These are phyloP conservation scores for Haematococcus lacustris DNA, from an alignment of 139 green algal genomes.

Conservation along the genomic window DNA sequence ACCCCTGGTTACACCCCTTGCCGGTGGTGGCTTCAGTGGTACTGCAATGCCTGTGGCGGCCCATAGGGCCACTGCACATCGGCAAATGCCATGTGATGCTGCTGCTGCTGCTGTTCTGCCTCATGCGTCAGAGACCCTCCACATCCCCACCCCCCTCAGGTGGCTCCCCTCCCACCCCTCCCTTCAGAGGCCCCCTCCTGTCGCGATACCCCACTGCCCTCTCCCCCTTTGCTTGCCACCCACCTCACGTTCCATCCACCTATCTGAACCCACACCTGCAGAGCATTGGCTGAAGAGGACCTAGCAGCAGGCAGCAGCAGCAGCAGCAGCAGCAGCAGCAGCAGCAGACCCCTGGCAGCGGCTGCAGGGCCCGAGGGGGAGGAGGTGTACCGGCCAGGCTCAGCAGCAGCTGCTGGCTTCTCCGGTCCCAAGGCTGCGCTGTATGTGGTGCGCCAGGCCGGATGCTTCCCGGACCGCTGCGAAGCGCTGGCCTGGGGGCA, in stretches of 20 bases:
- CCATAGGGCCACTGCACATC: no score
- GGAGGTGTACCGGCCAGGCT: slow-evolving; percentile 44
- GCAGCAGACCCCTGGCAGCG: slow-evolving; percentile 22
- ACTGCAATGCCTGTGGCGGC: no score
- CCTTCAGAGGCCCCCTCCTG: neutral
- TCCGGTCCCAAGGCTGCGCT: slow-evolving; percentile 1
- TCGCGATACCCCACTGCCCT: neutral
- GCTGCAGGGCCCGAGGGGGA: slow-evolving; percentile 39
- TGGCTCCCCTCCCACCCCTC: neutral
- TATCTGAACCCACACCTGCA: slow-evolving; percentile 14
- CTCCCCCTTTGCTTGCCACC: neutral
- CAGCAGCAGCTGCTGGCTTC: slow-evolving; percentile 27
- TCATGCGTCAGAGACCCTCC: neutral
- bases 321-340: neutral
- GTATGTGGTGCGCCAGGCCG: slow-evolving; percentile 28
- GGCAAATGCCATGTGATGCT: no score
- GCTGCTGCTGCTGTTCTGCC: no score
- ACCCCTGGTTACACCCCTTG: no score
- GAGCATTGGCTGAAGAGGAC: slow-evolving; percentile 69
- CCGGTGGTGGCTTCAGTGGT: no score
- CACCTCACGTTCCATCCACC: neutral
- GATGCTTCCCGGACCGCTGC: slow-evolving; percentile 68
- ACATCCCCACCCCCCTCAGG: neutral
- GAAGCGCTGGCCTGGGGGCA: slow-evolving; percentile 57
- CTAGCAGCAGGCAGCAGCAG: slow-evolving; percentile 3